phyloP scores from a whole-genome alignment of 768 basidiomycete species.

The Hericium rajendrae region DNA sequence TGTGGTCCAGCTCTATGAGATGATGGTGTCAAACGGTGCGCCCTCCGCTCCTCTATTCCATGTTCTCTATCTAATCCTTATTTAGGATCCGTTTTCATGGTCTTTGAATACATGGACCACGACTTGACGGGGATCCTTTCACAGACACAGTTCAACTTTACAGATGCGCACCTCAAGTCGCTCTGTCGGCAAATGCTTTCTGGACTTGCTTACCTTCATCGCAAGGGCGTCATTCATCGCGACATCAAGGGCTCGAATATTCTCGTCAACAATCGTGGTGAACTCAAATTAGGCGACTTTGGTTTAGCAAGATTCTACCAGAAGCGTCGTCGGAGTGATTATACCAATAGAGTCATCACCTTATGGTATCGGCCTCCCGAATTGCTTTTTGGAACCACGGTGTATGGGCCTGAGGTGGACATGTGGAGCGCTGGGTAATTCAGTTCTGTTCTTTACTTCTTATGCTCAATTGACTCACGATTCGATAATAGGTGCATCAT shows the following conservation, averaged over 20 bases:
- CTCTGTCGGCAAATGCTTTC: slow-evolving; percentile 93
- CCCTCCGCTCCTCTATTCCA: neutral
- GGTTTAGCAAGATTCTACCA: slow-evolving; percentile 95
- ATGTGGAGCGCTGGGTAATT: slow-evolving; percentile 99
- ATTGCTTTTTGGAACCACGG: slow-evolving; percentile 86
- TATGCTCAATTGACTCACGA: neutral
- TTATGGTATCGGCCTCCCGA: slow-evolving; percentile 98
- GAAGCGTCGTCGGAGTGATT: slow-evolving; percentile 81
- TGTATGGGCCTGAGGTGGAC: slow-evolving; percentile 95
- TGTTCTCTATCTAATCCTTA: slow-evolving; percentile 7
- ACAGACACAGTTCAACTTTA: slow-evolving; percentile 81
- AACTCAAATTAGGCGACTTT: slow-evolving; percentile 95
- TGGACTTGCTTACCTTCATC: slow-evolving; percentile 91
- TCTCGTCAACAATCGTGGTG: slow-evolving; percentile 80
- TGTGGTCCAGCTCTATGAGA: slow-evolving; percentile 84
- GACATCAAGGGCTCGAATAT: slow-evolving; percentile 99
- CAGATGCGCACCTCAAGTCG: slow-evolving; percentile 86
- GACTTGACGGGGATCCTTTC: slow-evolving; percentile 92
- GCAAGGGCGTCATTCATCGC: slow-evolving; percentile 91
- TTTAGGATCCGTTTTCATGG: slow-evolving; percentile 94
- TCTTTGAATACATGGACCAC: slow-evolving; percentile 99
- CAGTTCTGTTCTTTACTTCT: neutral
- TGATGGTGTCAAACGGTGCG: slow-evolving; percentile 97
- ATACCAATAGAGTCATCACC: slow-evolving; percentile 99
- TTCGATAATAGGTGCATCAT: slow-evolving; percentile 78